phyloP scores from a whole-genome alignment of 108 stramenopile genomes.

The Cyclostephanos tholiformis region DNA sequence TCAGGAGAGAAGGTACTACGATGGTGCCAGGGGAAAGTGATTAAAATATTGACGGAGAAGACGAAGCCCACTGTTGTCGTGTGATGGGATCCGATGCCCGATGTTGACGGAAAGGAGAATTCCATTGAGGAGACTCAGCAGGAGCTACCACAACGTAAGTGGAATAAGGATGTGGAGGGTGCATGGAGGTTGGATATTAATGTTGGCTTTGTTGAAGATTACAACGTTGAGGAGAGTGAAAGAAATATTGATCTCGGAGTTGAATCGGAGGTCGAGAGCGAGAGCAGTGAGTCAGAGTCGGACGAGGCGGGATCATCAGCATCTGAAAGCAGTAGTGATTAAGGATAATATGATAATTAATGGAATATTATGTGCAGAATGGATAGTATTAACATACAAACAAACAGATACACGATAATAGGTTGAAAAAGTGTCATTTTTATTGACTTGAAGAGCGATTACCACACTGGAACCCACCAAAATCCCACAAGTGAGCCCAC shows the following conservation, averaged over 20 bases:
- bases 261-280: too few relatives aligned
- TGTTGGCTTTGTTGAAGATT: constrained; percentile 1
- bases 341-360: too few relatives aligned
- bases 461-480: too few relatives aligned
- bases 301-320: too few relatives aligned
- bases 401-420: too few relatives aligned
- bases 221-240: not conserved
- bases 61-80: constrained; percentile 4
- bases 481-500: too few relatives aligned
- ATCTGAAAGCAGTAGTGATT: too few relatives aligned
- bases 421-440: too few relatives aligned
- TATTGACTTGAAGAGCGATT: too few relatives aligned
- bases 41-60: not conserved
- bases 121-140: constrained; percentile 4
- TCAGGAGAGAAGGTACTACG: not conserved
- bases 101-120: constrained; percentile 7
- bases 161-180: constrained; percentile 16
- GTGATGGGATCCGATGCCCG: constrained; percentile 6
- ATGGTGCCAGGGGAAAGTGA: constrained; percentile 16
- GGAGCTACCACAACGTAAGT: constrained; percentile 6
- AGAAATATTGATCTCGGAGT: not conserved
- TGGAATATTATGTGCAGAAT: too few relatives aligned
- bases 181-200: constrained; percentile 17
- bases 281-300: too few relatives aligned
- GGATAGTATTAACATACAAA: too few relatives aligned